Evolutionary conservation across 176 grass and related monocot species (phyloP).

Genomic region (Aegilops tauschii): DNA sequence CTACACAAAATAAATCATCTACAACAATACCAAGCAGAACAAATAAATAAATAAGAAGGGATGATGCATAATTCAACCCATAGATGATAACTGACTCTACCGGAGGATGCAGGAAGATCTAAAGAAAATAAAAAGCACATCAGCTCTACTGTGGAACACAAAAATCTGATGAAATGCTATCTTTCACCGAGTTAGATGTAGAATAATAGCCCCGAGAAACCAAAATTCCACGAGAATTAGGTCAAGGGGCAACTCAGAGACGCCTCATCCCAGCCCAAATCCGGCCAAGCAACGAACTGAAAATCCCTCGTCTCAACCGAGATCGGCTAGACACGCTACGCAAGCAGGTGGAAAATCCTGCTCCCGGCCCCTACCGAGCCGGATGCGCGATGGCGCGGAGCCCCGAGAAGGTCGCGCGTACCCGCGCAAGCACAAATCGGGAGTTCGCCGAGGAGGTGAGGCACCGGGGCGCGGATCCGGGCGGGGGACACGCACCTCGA

Average conservation of each 20-base stretch:
- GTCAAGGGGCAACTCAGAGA: not conserved
- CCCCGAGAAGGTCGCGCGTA: not conserved
- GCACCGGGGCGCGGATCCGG: slow-evolving; percentile 1
- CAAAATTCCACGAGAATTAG: not conserved
- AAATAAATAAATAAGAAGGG: not conserved
- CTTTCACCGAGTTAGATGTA: not conserved
- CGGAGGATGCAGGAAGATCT: not conserved
- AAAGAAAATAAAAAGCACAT: not conserved
- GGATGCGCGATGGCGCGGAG: not conserved
- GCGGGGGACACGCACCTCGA: slow-evolving; percentile 3
- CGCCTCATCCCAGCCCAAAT: not conserved
- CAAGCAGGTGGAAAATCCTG: not conserved
- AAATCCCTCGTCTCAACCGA: not conserved
- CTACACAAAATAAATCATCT: not conserved
- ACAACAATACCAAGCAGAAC: not conserved
- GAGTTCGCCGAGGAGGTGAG: not conserved
- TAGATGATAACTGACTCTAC: not conserved
- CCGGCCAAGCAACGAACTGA: not conserved
- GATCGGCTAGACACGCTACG: not conserved
- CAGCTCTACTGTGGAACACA: not conserved
- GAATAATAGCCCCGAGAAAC: not conserved
- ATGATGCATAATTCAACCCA: not conserved
- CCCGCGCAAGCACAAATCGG: not conserved
- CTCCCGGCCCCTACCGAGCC: not conserved
- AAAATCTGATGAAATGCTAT: not conserved